Evolutionary conservation across 1,284 basidiomycete species (phyloP).

Genomic region (Caloboletus firmus): DNA sequence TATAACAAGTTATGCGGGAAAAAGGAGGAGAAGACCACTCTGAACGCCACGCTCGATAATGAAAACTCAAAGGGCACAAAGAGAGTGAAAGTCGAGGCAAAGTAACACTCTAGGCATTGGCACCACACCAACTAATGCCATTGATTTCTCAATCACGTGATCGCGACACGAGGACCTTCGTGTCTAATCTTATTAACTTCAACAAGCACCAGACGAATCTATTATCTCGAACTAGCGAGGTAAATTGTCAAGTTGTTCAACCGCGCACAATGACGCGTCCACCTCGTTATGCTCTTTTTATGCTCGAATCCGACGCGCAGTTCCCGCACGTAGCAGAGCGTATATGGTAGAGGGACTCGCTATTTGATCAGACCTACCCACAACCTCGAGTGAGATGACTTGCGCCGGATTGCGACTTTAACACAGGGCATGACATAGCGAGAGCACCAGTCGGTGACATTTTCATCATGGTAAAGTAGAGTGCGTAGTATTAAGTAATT

Average conservation of each 20-base stretch:
- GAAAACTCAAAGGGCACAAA: not conserved
- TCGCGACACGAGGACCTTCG: conserved; percentile 22
- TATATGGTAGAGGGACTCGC: not conserved
- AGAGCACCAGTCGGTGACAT: not conserved
- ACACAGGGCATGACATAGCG: not conserved
- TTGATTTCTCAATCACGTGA: conserved; percentile 32
- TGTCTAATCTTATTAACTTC: too few relatives aligned
- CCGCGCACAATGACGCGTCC: not conserved
- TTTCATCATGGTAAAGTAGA: not conserved
- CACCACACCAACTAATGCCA: not conserved
- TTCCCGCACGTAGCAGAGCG: not conserved
- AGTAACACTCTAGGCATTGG: not conserved
- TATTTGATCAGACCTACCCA: not conserved
- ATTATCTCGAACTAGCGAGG: too few relatives aligned
- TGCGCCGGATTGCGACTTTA: not conserved
- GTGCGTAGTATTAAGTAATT: too few relatives aligned
- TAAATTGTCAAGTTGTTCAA: too few relatives aligned
- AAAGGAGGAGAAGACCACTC: not conserved
- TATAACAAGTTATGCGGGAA: not conserved
- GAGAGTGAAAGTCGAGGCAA: not conserved
- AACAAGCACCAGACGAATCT: too few relatives aligned
- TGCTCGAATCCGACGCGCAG: too few relatives aligned
- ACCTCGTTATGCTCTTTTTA: too few relatives aligned
- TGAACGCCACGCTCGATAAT: not conserved
- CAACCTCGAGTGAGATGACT: not conserved